These are phyloP conservation scores for Penicillium lagena DNA, from an alignment of 495 filamentous ascomycete genomes.

Conservation along the genomic window DNA sequence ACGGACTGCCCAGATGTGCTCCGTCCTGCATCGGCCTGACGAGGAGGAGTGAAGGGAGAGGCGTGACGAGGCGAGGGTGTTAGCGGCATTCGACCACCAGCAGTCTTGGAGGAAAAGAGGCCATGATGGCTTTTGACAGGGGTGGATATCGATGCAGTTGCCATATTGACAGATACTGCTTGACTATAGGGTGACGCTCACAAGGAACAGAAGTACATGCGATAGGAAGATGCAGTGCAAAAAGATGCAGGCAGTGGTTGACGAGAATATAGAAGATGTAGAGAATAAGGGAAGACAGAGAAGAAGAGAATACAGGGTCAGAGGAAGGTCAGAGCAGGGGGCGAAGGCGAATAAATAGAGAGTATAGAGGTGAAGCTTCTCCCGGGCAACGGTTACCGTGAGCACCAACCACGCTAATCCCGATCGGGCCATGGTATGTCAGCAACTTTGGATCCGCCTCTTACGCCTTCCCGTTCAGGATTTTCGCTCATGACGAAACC, in stretches of 20 bases:
- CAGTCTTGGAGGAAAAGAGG: constrained; percentile 86
- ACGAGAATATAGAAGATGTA: constrained; percentile 21
- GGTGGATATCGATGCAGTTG: constrained; percentile 80
- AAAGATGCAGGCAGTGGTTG: constrained; percentile 11
- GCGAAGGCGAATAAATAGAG: constrained; percentile 34
- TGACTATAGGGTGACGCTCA: neutral
- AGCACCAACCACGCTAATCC: constrained; percentile 22
- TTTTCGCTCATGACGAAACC: neutral
- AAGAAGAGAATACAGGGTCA: constrained; percentile 12
- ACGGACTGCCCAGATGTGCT: constrained; percentile 54
- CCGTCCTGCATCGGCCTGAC: constrained; percentile 47
- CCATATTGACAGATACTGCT: constrained; percentile 54
- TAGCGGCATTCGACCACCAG: constrained; percentile 88
- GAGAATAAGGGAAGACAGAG: constrained; percentile 11
- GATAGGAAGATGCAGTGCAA: constrained; percentile 5
- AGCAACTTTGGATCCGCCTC: neutral
- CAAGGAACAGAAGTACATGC: no score
- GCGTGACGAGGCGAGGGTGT: constrained; percentile 77
- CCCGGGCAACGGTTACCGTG: constrained; percentile 39
- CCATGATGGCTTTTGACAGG: constrained; percentile 90
- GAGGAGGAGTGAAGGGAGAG: constrained; percentile 77
- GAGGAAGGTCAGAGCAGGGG: constrained; percentile 6
- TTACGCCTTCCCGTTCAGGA: constrained; percentile 9
- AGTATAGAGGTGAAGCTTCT: constrained; percentile 23
- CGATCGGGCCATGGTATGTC: no score